Conservation (phyloP, 2,329 filamentous ascomycete genomes). For the Chaetomium sp. region DNA sequence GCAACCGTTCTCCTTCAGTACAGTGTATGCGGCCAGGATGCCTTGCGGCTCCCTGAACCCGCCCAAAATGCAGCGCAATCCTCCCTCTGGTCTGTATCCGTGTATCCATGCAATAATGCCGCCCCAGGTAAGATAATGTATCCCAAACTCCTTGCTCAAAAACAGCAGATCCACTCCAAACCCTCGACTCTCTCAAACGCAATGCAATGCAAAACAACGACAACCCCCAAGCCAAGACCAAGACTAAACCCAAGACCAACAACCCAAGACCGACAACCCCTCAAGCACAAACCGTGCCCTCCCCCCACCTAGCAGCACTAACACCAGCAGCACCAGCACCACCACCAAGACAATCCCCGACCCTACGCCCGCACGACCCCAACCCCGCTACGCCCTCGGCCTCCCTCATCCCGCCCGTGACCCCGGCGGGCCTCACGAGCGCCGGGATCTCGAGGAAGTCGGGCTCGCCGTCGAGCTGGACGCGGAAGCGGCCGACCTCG, state of each 20-base stretch:
- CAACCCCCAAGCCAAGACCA: background rate
- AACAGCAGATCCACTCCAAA: background rate
- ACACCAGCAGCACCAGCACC: background rate
- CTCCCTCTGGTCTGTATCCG: background rate
- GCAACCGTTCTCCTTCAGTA: background rate
- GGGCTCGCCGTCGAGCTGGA: conserved; percentile 34
- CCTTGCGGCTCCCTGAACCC: background rate
- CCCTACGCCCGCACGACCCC: background rate
- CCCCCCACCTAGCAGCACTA: background rate
- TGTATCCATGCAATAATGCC: background rate
- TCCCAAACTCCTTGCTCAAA: background rate
- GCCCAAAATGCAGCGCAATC: background rate
- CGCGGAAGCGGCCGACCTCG: conserved; percentile 31
- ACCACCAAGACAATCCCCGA: background rate
- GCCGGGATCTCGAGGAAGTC: conserved; percentile 34
- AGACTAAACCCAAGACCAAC: background rate
- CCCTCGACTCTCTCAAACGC: background rate
- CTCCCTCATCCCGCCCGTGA: conserved; percentile 11
- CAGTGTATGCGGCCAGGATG: background rate
- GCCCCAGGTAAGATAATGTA: background rate
- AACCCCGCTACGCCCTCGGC: background rate
- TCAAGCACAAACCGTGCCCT: conserved; percentile 6
- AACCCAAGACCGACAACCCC: background rate
- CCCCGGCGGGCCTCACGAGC: conserved; percentile 23
- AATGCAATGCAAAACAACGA: background rate